Evolutionary conservation across 2,329 filamentous ascomycete genomes (phyloP).

Genomic region (Exserohilum rostratum): DNA sequence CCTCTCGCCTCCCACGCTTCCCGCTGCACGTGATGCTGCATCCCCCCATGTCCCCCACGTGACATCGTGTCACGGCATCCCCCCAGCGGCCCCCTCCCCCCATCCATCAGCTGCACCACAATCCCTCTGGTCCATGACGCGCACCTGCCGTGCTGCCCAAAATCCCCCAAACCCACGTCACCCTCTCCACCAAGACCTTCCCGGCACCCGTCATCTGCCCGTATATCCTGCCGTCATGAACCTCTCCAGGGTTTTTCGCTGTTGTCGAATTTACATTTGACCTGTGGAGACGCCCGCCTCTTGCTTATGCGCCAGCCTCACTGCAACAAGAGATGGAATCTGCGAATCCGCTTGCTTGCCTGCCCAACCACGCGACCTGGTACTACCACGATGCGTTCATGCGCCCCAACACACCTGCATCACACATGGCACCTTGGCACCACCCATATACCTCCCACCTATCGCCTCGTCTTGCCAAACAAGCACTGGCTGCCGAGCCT

Average conservation of each 20-base stretch:
- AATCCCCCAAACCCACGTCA: neutral
- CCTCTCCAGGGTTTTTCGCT: constrained; percentile 5
- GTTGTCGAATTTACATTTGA: neutral
- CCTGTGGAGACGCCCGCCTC: neutral
- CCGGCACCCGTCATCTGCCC: neutral
- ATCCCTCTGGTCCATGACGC: constrained; percentile 25
- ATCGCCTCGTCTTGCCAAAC: too few species aligned
- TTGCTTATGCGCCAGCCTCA: neutral
- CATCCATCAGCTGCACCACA: too few species aligned
- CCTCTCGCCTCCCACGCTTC: constrained; percentile 28
- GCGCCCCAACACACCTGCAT: constrained; percentile 22
- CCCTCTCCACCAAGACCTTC: neutral
- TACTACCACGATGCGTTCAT: constrained; percentile 26
- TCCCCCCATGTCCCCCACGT: constrained; percentile 25
- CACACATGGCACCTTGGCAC: constrained; percentile 17
- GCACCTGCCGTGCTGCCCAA: constrained; percentile 25
- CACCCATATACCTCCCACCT: too few species aligned
- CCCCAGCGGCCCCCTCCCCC: neutral
- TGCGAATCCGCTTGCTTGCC: neutral
- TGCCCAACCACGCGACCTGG: constrained; percentile 2
- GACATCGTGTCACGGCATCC: constrained; percentile 18
- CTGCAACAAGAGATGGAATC: constrained; percentile 2
- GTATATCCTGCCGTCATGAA: neutral
- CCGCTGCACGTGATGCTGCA: neutral
- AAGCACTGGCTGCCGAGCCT: too few species aligned